Percentiles rank a stretch among this genome's conserved stretches.
Conservation (phyloP, 768 basidiomycete genomes). For the Rhodocollybia butyracea region DNA sequence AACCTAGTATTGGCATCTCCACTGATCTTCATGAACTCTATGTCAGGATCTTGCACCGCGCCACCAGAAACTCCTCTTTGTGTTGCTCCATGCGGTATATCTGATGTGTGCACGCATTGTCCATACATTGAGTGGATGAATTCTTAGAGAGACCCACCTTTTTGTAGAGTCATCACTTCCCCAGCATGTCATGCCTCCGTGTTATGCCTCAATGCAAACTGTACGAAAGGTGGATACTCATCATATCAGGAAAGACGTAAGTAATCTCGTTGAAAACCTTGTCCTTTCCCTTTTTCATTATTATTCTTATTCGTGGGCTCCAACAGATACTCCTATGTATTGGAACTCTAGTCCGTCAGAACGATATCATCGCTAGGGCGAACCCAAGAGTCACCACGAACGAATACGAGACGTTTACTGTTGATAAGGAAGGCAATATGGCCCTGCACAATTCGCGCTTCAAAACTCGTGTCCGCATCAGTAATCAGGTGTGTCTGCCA, state of each 20-base stretch:
- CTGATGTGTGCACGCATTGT: no score
- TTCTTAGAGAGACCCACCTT: no score
- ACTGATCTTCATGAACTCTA: constrained; percentile 24
- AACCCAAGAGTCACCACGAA: constrained; percentile 29
- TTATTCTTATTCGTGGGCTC: neutral
- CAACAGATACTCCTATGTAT: constrained; percentile 33
- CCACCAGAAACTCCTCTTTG: constrained; percentile 35
- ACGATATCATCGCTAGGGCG: constrained; percentile 27
- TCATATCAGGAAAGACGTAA: constrained; percentile 16
- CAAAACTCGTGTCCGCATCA: constrained; percentile 35
- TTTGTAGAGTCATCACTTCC: no score
- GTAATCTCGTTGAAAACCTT: constrained; percentile 4
- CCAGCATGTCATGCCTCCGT: no score
- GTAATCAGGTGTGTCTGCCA: constrained; percentile 29
- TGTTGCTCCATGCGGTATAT: constrained; percentile 39
- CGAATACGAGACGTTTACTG: constrained; percentile 27
- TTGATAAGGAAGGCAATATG: constrained; percentile 24
- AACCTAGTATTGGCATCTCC: neutral
- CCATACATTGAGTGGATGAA: no score
- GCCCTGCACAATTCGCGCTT: constrained; percentile 35
- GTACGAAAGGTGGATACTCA: constrained; percentile 15
- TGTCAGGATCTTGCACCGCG: constrained; percentile 23
- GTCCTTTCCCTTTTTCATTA: neutral
- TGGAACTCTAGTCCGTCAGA: constrained; percentile 25
- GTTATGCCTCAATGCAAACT: neutral